A percentile compares a stretch with the other conserved stretches of the same genome.
phyloP scores from a whole-genome alignment of 192 early-diverging fungal species.

The Linnemannia exigua region DNA sequence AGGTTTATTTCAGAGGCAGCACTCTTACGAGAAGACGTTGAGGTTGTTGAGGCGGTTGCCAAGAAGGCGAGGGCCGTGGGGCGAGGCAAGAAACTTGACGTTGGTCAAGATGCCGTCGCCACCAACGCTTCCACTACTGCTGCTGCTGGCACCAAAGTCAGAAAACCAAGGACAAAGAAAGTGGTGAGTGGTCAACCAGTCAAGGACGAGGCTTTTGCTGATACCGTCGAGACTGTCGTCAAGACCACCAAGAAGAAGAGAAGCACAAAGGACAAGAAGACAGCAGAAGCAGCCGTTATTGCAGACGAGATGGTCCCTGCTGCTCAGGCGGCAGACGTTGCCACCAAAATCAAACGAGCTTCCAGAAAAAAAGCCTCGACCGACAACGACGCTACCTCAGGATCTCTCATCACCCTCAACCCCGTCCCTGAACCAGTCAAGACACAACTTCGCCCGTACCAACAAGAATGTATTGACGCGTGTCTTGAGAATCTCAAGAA shows the following conservation, averaged over 20 bases:
- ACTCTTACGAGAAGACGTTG: neutral
- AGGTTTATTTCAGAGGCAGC: neutral
- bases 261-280: neutral
- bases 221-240: too few relatives aligned
- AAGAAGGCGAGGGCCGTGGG: neutral
- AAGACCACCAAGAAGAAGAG: neutral
- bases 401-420: too few relatives aligned
- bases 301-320: neutral
- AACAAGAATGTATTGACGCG: conserved; percentile 85
- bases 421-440: neutral
- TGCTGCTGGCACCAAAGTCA: neutral
- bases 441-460: conserved; percentile 80
- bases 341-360: conserved; percentile 1
- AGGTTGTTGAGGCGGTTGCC: neutral
- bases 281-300: neutral
- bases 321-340: neutral
- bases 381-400: neutral
- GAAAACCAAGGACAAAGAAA: neutral
- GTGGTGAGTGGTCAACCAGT: neutral
- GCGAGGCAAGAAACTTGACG: neutral
- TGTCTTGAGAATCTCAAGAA: conserved; percentile 67
- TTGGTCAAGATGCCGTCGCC: neutral
- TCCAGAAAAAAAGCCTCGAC: conserved; percentile 1
- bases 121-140: neutral
- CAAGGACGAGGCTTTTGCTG: neutral